These are phyloP conservation scores for Phyllosticta ampelicida DNA, from an alignment of 2,329 filamentous ascomycete genomes.

Conservation along the genomic window DNA sequence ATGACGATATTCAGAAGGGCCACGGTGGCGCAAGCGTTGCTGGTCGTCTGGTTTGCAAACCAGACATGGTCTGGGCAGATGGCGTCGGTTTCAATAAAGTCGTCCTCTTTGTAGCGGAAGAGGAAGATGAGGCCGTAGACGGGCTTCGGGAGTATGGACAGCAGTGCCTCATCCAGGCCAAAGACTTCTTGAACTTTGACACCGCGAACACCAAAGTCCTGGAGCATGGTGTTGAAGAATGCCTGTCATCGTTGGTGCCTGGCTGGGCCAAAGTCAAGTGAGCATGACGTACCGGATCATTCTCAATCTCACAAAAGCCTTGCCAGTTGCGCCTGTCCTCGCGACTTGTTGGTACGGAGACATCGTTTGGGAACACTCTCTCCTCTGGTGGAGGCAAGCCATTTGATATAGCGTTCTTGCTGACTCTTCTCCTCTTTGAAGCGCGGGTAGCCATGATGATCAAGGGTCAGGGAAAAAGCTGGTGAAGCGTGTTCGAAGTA, in stretches of 20 bases:
- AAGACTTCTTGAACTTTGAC: conserved; percentile 70
- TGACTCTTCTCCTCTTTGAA: conserved; percentile 8
- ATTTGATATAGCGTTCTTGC: not conserved
- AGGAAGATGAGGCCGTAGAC: conserved; percentile 83
- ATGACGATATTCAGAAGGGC: conserved; percentile 89
- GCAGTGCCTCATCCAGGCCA: conserved; percentile 54
- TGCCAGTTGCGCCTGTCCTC: conserved; percentile 44
- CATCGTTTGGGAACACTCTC: conserved; percentile 7
- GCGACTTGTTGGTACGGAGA: conserved; percentile 18
- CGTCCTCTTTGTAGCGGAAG: conserved; percentile 54
- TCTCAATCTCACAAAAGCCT: conserved; percentile 78
- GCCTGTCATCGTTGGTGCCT: conserved; percentile 38
- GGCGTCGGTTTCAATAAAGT: conserved; percentile 38
- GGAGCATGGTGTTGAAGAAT: conserved; percentile 77
- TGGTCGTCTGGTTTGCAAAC: conserved; percentile 89
- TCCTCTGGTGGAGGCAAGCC: not conserved
- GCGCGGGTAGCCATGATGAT: conserved; percentile 8
- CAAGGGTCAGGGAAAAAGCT: not conserved
- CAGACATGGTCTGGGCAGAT: conserved; percentile 60
- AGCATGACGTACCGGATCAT: conserved; percentile 57
- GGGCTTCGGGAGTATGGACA: conserved; percentile 57
- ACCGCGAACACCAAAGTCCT: conserved; percentile 62
- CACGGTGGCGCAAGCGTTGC: conserved; percentile 85
- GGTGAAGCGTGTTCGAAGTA: not conserved
- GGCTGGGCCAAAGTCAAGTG: conserved; percentile 16